Conservation (phyloP, 2,329 filamentous ascomycete species). For the Fusarium nygamai region DNA sequence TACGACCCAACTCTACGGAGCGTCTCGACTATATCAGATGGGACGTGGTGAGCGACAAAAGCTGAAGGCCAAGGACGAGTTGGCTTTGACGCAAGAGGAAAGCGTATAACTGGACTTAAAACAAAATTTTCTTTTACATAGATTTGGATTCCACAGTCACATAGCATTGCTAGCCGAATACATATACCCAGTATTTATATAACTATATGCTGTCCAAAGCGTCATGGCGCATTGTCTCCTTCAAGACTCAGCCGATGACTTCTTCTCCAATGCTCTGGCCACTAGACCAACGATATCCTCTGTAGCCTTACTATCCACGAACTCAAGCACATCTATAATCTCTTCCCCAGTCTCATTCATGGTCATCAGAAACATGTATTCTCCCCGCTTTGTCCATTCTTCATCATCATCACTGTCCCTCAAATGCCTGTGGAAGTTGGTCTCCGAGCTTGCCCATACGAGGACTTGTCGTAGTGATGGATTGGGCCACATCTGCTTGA, state of each 20-base stretch:
- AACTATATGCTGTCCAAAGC: too few relatives aligned
- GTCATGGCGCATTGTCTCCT: background rate
- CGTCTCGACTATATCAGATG: constrained; percentile 7
- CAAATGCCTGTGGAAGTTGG: background rate
- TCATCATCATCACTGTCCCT: background rate
- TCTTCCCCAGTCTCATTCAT: background rate
- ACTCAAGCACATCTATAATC: background rate
- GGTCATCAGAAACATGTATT: background rate
- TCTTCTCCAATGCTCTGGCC: background rate
- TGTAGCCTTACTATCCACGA: background rate
- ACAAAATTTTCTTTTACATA: background rate
- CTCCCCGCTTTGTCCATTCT: background rate
- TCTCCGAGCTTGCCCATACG: background rate
- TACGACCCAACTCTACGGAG: constrained; percentile 5
- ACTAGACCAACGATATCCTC: background rate
- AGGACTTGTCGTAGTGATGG: background rate
- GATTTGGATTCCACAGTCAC: background rate
- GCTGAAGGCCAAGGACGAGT: background rate
- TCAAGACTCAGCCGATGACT: accelerated
- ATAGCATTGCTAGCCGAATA: background rate
- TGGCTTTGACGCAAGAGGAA: background rate
- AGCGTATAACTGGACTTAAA: background rate
- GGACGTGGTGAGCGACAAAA: background rate
- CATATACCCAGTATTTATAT: background rate
- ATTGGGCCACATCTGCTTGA: background rate